Evolutionary conservation across 177 flowering plant genomes (phyloP), one percentile per base, ranked within the genome.

Genomic region (Vitis hybrid): DNA sequence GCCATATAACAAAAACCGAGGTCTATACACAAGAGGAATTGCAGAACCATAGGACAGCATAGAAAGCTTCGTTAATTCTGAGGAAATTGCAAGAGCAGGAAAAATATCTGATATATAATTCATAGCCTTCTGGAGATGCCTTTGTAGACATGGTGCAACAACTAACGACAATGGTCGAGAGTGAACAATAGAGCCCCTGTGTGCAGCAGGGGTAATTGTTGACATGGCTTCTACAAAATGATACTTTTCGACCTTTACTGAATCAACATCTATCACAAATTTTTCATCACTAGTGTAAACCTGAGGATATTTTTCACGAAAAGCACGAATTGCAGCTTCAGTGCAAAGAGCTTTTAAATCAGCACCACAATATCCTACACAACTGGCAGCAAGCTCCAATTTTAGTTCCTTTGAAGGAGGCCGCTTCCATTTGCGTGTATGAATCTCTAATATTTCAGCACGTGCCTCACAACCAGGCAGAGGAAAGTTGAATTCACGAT

Each of bases 301-400:
- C 81, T 96, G 99, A 72, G 99, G 99, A 79, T 96, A 96, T 74
- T 86, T 93, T 80, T 96, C 94, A 76, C 98, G 99, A 69, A 96
- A 96, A 61, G 99, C 99, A 67, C 92, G 97, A 68, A 96, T 96
- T 24, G 99, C 99, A 73, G 99, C 99, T 84, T 96, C 99, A 70
- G 99, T 96, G 72, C 98, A 96, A 50, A 96, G 72, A 41, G 99
- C 98, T 71, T 96, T 96, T 50, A 96, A 74, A 82, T 96, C 99
- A 76, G 99, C 99, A 63, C 99, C 99, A 83, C 99, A 96, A 64
- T 96, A 96, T 61, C 99, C 99, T 1, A 96, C 97, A 86, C 99
- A 96, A 80, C 91, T 92, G 62, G 97, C 97, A 35, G 98, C 99
- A 79, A 96, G 95, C 77, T 96, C 99, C 80, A 70, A 68, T 68